phyloP scores from a whole-genome alignment of 2,329 filamentous ascomycete genomes.

The Cercospora canescens region DNA sequence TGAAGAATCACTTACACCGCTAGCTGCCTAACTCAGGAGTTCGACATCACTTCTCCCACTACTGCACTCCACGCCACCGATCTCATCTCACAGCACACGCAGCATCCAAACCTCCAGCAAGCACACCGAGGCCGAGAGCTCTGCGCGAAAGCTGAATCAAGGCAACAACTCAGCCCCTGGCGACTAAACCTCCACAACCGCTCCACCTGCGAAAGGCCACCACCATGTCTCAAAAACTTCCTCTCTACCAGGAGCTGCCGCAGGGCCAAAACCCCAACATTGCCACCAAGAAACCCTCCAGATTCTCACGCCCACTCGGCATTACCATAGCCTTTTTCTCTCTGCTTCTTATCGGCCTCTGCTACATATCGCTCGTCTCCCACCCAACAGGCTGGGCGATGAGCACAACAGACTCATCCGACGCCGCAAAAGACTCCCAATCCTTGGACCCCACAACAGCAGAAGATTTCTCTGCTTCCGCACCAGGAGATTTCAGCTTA shows the following conservation, averaged over 20 bases:
- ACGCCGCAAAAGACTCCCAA: background rate
- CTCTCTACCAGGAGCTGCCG: background rate
- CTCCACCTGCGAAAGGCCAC: background rate
- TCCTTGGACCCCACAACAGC: background rate
- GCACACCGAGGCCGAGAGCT: background rate
- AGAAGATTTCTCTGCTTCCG: background rate
- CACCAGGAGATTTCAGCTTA: background rate
- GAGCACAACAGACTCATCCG: background rate
- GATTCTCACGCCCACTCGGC: background rate
- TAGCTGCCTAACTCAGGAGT: background rate
- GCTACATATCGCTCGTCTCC: constrained; percentile 13
- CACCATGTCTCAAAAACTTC: background rate
- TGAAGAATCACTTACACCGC: background rate
- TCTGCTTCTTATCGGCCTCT: constrained; percentile 2
- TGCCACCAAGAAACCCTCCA: background rate
- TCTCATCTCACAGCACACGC: background rate
- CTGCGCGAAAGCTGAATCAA: background rate
- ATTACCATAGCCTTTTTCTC: constrained; percentile 1
- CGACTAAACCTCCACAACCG: background rate
- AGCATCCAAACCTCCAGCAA: background rate
- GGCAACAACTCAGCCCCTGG: background rate
- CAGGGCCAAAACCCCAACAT: background rate
- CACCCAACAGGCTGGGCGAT: constrained; percentile 1
- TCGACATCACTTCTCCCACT: constrained; percentile 1
- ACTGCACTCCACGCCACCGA: background rate